phyloP scores from a whole-genome alignment of 1,284 basidiomycete genomes.

The Abortiporus biennis region DNA sequence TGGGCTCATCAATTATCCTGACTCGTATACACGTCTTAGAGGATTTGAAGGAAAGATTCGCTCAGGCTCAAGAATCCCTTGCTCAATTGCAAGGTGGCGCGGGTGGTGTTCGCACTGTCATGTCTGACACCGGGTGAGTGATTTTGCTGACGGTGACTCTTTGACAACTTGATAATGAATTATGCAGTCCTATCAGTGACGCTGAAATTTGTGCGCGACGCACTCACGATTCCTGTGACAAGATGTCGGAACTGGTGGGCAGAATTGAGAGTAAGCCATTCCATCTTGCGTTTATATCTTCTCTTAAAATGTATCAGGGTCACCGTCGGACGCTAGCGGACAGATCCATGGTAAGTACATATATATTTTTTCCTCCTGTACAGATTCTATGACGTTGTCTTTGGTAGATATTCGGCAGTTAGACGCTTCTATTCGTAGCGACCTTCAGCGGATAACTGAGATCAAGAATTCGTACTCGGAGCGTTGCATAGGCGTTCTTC shows the following conservation, averaged over 20 bases:
- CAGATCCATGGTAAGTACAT: constrained; percentile 29
- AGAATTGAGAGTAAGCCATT: constrained; percentile 52
- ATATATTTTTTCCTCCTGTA: constrained; percentile 30
- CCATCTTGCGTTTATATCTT: neutral
- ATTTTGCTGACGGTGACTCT: constrained; percentile 1
- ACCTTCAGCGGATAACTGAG: constrained; percentile 49
- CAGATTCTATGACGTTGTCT: neutral
- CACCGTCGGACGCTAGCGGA: neutral
- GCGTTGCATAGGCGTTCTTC: constrained; percentile 59
- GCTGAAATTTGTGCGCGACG: constrained; percentile 47
- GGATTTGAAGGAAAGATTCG: constrained; percentile 49
- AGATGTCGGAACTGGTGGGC: constrained; percentile 46
- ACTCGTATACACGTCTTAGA: constrained; percentile 28
- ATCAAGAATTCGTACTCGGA: constrained; percentile 77
- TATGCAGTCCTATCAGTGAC: constrained; percentile 48
- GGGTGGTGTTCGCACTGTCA: constrained; percentile 47
- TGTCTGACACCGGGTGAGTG: constrained; percentile 44
- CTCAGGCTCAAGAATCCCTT: constrained; percentile 49
- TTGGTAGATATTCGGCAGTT: constrained; percentile 54
- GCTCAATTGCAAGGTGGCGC: constrained; percentile 49
- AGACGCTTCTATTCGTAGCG: constrained; percentile 53
- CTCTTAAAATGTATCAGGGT: neutral
- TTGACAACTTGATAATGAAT: constrained; percentile 8
- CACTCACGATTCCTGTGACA: constrained; percentile 53
- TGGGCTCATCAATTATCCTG: neutral